Evolutionary conservation across 768 basidiomycete genomes (phyloP).

Genomic region (Suillus tomentosus): DNA sequence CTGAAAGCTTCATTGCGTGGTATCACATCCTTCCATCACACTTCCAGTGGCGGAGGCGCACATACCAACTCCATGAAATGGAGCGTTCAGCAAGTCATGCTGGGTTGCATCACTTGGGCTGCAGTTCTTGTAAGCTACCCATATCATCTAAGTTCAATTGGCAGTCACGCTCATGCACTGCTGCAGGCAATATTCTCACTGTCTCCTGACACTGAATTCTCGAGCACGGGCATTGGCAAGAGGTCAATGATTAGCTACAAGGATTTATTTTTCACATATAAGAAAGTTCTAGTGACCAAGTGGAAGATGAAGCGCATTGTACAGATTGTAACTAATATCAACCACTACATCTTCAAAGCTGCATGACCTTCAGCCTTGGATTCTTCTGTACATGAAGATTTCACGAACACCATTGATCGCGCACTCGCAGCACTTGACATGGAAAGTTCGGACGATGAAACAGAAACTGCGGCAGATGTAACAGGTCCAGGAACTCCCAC

Average conservation of each 20-base stretch:
- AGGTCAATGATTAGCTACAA: background rate
- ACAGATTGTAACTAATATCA: slow-evolving; percentile 2
- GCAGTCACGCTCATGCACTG: no score
- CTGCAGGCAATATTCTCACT: no score
- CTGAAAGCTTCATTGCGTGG: background rate
- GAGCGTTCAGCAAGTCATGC: background rate
- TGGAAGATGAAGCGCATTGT: background rate
- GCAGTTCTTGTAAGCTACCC: slow-evolving; percentile 1
- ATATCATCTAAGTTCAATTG: no score
- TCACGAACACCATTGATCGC: background rate
- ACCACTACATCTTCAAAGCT: slow-evolving; percentile 3
- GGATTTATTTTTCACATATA: slow-evolving; percentile 1
- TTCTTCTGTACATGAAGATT: background rate
- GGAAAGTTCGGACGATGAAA: background rate
- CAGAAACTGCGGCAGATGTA: background rate
- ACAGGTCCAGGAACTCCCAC: background rate
- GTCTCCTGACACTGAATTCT: no score
- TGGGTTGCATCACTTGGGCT: slow-evolving; percentile 4
- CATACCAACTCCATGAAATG: slow-evolving; percentile 3
- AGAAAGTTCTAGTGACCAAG: slow-evolving; percentile 4
- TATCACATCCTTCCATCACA: background rate
- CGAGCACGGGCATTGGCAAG: no score
- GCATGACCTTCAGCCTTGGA: background rate
- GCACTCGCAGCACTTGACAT: background rate
- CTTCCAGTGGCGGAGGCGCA: slow-evolving; percentile 1